phyloP scores from a whole-genome alignment of 371 early-diverging fungal species.

The Lichtheimia corymbifera region DNA sequence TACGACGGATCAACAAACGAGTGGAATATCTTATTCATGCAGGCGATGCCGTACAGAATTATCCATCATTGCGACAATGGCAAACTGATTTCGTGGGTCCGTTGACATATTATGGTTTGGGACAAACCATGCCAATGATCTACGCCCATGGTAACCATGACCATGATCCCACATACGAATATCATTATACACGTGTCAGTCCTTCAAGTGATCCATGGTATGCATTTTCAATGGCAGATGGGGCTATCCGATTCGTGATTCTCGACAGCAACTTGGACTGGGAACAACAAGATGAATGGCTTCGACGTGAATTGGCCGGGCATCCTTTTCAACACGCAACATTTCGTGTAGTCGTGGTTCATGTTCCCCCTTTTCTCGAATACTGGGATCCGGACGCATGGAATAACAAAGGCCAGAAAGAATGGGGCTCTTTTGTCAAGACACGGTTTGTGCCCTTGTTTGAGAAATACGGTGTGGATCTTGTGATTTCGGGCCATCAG shows the following conservation, averaged over 20 bases:
- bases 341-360: slow-evolving; percentile 72
- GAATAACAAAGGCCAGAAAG: slow-evolving; percentile 62
- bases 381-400: slow-evolving; percentile 80
- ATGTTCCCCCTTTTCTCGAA: slow-evolving; percentile 81
- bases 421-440: slow-evolving; percentile 75
- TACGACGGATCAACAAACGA: slow-evolving; percentile 37
- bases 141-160: slow-evolving; percentile 83
- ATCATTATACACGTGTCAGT: slow-evolving; percentile 47
- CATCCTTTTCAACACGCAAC: slow-evolving; percentile 53
- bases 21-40: slow-evolving; percentile 61
- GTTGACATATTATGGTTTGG: slow-evolving; percentile 54
- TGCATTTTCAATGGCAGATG: slow-evolving; percentile 58
- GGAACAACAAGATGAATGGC: slow-evolving; percentile 62
- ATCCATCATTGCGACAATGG: slow-evolving; percentile 65
- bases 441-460: slow-evolving; percentile 70
- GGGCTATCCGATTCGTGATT: slow-evolving; percentile 68
- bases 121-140: slow-evolving; percentile 63
- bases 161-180: slow-evolving; percentile 50
- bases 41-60: slow-evolving; percentile 69
- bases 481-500: slow-evolving; percentile 82
- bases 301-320: slow-evolving; percentile 58
- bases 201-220: slow-evolving; percentile 52
- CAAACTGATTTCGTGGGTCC: slow-evolving; percentile 74
- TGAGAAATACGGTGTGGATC: slow-evolving; percentile 64
- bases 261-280: slow-evolving; percentile 73